Evolutionary conservation across 352 stramenopile species (phyloP), one percentile per base, ranked within the genome.

Genomic region (Hyphochytrium catenoides): DNA sequence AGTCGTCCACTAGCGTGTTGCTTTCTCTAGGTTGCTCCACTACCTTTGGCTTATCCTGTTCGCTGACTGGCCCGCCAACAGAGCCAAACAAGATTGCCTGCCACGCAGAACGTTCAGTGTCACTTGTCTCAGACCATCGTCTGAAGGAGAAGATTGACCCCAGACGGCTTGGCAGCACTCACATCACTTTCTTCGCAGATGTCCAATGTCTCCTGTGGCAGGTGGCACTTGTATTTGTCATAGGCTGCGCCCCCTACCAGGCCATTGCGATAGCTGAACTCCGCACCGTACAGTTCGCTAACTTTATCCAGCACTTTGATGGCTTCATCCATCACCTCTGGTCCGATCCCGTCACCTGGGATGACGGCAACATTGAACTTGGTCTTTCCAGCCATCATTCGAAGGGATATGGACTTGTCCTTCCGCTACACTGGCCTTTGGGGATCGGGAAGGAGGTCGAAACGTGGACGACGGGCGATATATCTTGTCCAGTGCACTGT

Each of bases 301-400:
- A 90, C 52, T 3, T 77, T 70, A 36, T 64, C 41, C 8, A 97
- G 59, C 21, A 91, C 86, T 8, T 69, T 58, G 39, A 93, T 81
- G 22, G 83, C 91, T 37, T 94, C 77, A 14, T 50, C 56, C 39
- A 87, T 95, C 25, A 98, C 95, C 60, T 98, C 91, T 5, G 91
- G 91, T n/a, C 91, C 91, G 54, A 97, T 97, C 39, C 91, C 91
- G 61, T 98, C 91, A 39, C 91, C 91, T 0, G 88, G 70, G 16
- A 97, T 69, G 37, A 97, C 63, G 8, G 89, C 93, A 42, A 98
- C 86, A 49, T 75, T 74, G 53, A 71, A 42, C 17, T 17, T 27
- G n/a, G 3, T 17, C 24, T 8, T 25, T 24, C n/a, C n/a, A n/a
- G n/a, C n/a, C n/a, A n/a, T n/a, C n/a, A n/a, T n/a, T n/a, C n/a